Evolutionary conservation across 805 yeast species (phyloP), one percentile per base, ranked within the genome.

Genomic region (Hanseniaspora opuntiae): DNA sequence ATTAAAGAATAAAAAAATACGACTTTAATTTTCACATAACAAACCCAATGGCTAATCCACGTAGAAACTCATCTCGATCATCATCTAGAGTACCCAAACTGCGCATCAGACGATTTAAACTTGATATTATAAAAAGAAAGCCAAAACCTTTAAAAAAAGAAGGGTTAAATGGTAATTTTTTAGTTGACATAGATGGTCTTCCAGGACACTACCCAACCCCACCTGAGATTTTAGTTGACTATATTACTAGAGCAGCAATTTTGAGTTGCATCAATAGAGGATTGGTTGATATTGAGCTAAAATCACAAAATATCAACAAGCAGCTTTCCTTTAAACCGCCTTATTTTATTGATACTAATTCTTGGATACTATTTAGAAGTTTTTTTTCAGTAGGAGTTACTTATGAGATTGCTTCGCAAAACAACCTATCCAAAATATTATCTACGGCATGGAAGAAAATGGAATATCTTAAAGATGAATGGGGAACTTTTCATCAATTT

Each of bases 251-350:
- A 24, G 9, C 14, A 16, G 25, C 44, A n/a, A 20, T 50, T 11
- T 28, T 32, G 11, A 33, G 44, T 7, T 59, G 58, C 17, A 64
- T 45, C 37, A 17, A 47, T 36, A 20, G 16, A 11, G 8, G n/a
- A 22, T 24, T 33, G 12, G 33, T 12, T 25, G 22, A 37, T 7
- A n/a, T 25, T 24, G 32, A 11, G 9, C 14, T 44, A 7, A 19
- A n/a, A 16, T 16, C 16, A 9, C 24, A 20, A 8, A 46, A 46
- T 8, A 16, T 17, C 14, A 11, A 17, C 8, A 37, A 12, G 30
- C 30, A 28, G 11, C 30, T 28, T 10, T 28, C 6, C 12, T 41
- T 22, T n/a, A 8, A 24, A 38, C 25, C 9, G 17, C 16, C 17
- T 10, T 19, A 7, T 19, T 14, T 20, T 8, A 22, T 45, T n/a